Evolutionary conservation across 345 rosid species (phyloP).

Genomic region (Alliaria petiolata): DNA sequence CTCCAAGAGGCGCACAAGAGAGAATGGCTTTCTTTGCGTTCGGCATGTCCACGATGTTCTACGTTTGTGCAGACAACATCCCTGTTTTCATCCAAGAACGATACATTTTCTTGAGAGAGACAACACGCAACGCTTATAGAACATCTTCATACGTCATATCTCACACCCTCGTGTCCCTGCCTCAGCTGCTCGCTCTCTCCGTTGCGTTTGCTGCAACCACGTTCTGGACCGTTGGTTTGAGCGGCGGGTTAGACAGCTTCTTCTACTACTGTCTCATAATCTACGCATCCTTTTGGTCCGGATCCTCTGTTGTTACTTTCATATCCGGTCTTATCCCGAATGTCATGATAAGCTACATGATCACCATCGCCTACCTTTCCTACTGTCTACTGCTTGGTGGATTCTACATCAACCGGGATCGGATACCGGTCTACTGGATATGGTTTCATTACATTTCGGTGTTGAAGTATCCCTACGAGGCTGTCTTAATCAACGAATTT

Average conservation of each 20-base stretch:
- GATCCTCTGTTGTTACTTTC: slow-evolving; percentile 57
- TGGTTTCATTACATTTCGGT: slow-evolving; percentile 39
- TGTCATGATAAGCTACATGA: slow-evolving; percentile 39
- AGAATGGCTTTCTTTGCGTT: slow-evolving; percentile 49
- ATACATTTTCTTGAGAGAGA: slow-evolving; percentile 74
- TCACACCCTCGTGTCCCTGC: slow-evolving; percentile 42
- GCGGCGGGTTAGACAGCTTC: slow-evolving; percentile 43
- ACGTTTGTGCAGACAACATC: slow-evolving; percentile 41
- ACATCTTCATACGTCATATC: slow-evolving; percentile 50
- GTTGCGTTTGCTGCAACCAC: slow-evolving; percentile 41
- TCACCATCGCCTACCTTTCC: slow-evolving; percentile 42
- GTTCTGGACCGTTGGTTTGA: slow-evolving; percentile 53
- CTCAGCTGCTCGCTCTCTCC: slow-evolving; percentile 42
- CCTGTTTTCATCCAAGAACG: slow-evolving; percentile 58
- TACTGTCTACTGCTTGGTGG: slow-evolving; percentile 38
- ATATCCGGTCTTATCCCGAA: slow-evolving; percentile 43
- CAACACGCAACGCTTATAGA: slow-evolving; percentile 43
- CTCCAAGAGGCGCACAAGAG: slow-evolving; percentile 40
- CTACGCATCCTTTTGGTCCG: slow-evolving; percentile 65
- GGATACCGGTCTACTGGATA: slow-evolving; percentile 37
- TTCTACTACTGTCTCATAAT: slow-evolving; percentile 42
- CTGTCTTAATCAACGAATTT: slow-evolving; percentile 34
- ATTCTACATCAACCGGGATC: slow-evolving; percentile 35
- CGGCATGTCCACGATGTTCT: slow-evolving; percentile 43
- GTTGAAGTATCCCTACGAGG: slow-evolving; percentile 35